Evolutionary conservation across 2,329 filamentous ascomycete genomes (phyloP).

Genomic region (Arthrinium phaeospermum): DNA sequence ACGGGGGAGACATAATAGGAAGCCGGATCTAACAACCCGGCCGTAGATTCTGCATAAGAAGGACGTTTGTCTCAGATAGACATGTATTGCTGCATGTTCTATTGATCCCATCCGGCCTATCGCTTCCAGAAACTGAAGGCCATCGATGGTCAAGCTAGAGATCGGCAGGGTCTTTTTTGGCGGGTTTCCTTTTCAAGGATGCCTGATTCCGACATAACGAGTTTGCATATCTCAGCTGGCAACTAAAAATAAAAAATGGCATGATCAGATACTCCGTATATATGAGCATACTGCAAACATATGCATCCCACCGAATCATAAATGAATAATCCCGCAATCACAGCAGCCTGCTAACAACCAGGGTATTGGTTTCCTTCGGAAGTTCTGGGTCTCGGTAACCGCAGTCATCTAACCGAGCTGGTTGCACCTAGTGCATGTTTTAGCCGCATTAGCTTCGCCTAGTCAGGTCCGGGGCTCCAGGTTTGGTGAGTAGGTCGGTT

Average conservation of each 20-base stretch:
- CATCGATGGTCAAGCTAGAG: not conserved
- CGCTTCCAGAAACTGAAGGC: not conserved
- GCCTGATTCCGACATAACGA: not conserved
- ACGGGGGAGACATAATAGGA: not conserved
- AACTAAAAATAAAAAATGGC: not conserved
- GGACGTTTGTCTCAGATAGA: not conserved
- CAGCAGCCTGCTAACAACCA: not conserved
- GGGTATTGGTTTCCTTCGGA: not conserved
- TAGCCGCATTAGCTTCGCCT: not conserved
- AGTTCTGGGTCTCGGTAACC: not conserved
- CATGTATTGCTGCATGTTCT: not conserved
- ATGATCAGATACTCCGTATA: not conserved
- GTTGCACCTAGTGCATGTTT: not conserved
- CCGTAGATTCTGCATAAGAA: not conserved
- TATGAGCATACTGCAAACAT: not conserved
- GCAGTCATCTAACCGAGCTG: not conserved
- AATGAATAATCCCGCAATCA: not conserved
- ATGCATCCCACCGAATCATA: not conserved
- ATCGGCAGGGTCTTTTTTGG: not conserved
- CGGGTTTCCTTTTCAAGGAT: not conserved
- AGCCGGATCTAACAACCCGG: not conserved
- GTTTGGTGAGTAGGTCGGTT: not conserved
- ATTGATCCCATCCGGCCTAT: not conserved
- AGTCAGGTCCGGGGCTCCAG: slow-evolving; percentile 10
- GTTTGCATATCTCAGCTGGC: not conserved